Conservation (phyloP, 2,329 filamentous ascomycete genomes). For the Aspergillus versicolor region DNA sequence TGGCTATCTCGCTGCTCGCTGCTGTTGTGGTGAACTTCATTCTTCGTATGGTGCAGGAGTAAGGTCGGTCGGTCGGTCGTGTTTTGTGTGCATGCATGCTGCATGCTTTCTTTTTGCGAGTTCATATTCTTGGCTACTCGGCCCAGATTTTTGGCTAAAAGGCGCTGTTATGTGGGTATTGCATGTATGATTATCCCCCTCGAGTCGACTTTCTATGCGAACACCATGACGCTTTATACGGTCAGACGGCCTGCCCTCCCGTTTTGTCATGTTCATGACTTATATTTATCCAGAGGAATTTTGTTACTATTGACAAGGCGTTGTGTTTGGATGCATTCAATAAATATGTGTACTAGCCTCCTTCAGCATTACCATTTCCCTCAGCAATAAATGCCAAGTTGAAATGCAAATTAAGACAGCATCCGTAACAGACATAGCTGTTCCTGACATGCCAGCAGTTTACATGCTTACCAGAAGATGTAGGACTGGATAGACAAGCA, state of each 20-base stretch:
- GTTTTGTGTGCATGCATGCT: not conserved
- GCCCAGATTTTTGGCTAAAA: not conserved
- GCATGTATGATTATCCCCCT: slow-evolving; percentile 1
- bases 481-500: not conserved
- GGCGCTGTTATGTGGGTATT: not conserved
- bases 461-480: not conserved
- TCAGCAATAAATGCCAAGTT: not conserved
- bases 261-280: not conserved
- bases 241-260: not conserved
- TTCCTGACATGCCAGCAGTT: not conserved
- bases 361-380: not conserved
- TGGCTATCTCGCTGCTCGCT: slow-evolving; percentile 80
- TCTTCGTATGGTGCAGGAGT: slow-evolving; percentile 54
- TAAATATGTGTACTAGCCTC: slow-evolving; percentile 1
- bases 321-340: slow-evolving; percentile 5
- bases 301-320: slow-evolving; percentile 4
- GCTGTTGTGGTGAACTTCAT: slow-evolving; percentile 98
- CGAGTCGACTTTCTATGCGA: not conserved
- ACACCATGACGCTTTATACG: not conserved
- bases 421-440: not conserved
- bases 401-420: not conserved
- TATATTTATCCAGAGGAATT: not conserved
- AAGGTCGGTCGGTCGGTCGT: not conserved
- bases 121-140: not conserved
- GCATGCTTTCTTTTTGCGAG: not conserved